These are phyloP conservation scores for Tetrahymena elliotti DNA, from an alignment of 73 alveolate genomes.

Conservation along the genomic window DNA sequence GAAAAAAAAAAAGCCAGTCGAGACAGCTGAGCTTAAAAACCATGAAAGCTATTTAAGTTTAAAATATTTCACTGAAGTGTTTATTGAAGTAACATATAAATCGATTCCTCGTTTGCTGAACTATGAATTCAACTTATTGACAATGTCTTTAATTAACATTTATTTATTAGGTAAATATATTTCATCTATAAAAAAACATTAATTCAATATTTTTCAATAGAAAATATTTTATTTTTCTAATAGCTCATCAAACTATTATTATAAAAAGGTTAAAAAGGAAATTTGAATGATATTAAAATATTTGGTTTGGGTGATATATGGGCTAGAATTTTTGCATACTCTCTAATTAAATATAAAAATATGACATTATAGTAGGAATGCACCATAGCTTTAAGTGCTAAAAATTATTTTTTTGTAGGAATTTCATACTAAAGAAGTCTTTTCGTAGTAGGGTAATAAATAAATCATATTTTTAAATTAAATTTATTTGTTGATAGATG, in stretches of 20 bases:
- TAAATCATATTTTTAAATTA: no score
- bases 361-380: background rate
- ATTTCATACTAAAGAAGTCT: background rate
- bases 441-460: background rate
- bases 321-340: background rate
- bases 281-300: background rate
- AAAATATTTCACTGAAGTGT: background rate
- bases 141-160: background rate
- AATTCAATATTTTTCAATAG: no score
- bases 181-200: no score
- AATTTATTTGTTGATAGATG: background rate
- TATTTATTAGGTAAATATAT: background rate
- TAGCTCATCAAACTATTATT: background rate
- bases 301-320: background rate
- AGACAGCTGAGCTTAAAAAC: background rate
- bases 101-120: background rate
- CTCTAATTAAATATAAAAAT: background rate
- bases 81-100: background rate
- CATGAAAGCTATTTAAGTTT: background rate
- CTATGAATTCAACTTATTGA: background rate
- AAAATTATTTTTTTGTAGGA: background rate
- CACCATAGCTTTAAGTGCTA: background rate
- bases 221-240: no score
- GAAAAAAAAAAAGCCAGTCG: background rate
- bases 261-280: background rate